Conservation (phyloP, 345 rosid genomes). For the Moricandia arvensis region DNA sequence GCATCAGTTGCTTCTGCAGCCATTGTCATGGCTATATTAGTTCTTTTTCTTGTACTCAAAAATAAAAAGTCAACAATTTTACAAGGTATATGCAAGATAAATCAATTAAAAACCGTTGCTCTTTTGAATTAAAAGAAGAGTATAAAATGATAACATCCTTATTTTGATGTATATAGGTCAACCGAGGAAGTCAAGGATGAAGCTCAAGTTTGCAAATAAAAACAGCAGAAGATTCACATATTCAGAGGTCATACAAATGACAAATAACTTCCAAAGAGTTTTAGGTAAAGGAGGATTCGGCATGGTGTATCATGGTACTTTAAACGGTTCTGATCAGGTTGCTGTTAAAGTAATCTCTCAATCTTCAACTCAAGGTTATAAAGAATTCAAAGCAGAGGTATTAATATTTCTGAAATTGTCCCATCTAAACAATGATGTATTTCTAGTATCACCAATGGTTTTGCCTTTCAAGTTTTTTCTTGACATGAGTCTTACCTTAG, state of each 20-base stretch:
- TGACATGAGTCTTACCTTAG: background rate
- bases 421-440: background rate
- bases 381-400: conserved; percentile 49
- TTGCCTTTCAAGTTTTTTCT: background rate
- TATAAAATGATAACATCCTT: background rate
- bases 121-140: background rate
- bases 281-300: conserved; percentile 55
- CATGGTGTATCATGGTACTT: conserved; percentile 35
- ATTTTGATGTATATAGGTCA: background rate
- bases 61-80: background rate
- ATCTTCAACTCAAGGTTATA: conserved; percentile 40
- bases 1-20: background rate
- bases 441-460: background rate
- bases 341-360: conserved; percentile 51
- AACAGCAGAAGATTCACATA: conserved; percentile 8
- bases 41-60: background rate
- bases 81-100: background rate
- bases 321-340: conserved; percentile 37
- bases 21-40: background rate
- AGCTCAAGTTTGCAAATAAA: conserved; percentile 5
- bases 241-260: conserved; percentile 34
- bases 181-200: background rate
- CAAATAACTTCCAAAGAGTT: conserved; percentile 37
- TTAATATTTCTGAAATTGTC: background rate
- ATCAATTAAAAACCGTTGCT: background rate